Base-by-base conservation (phyloP, 202 grass and related monocot genomes). In the Saccharum hybrid region DNA sequence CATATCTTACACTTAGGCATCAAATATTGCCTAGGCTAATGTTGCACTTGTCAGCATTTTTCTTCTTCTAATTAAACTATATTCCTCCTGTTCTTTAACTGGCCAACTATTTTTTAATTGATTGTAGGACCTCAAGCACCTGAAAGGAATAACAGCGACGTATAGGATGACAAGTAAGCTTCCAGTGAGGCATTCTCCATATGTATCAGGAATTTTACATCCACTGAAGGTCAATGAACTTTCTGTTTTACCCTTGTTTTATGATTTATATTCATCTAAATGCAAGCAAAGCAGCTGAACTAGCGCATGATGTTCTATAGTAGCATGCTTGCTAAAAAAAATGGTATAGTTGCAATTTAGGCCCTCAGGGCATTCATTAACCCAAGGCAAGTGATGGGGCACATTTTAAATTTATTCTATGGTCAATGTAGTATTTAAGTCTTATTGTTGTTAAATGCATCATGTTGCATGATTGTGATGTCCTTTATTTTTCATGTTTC, bases 161-260 rank as follows among this genome's bases (percentile, higher is more conserved):
- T 99, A 99, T 86, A 96, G 96, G 82, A 92, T 99, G 96, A 94
- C 91, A 11, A 99, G 86, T 78, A 96, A 99, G 72, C 96, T 99
- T 96, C 88, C 93, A 62, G 93, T 94, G 38, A 96, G 91, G 84
- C 96, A 93, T 92, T 99, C 96, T 75, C 89, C 87, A 31, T 99
- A 99, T 73, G 96, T 96, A 75, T 96, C 91, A 18, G 83, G 89
- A 57, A 94, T 96, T 78, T 90, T 96, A 70, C 90, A 92, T 89
- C 96, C 96, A 80, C 77, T 99, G 31, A 94, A 99, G 93, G 96
- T 99, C 80, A 86, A 72, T 84, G 43, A 26, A 71, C 66, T 73
- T 85, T 64, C 66, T 86, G 6, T 74, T 82, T 54, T 78, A 30
- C 31, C 62, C 15, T 81, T 88, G 4, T 40, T 48, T 41, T 38